phyloP scores from a whole-genome alignment of 1,284 basidiomycete genomes.

The Malassezia globosa region DNA sequence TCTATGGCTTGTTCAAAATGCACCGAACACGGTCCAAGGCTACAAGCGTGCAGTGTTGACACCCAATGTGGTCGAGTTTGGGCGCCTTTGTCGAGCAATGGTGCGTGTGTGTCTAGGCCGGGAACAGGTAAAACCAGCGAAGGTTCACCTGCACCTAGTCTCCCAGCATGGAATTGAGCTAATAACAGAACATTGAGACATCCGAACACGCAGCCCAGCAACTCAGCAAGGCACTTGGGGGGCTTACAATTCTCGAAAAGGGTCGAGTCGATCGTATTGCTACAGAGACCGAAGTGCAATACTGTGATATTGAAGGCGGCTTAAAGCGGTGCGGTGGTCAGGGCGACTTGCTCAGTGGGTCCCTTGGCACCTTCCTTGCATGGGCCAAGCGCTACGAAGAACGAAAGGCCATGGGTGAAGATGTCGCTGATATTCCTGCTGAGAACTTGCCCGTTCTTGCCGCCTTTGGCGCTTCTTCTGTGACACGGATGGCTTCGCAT shows the following conservation, averaged over 20 bases:
- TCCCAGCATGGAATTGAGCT: not conserved
- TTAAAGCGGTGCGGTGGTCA: conserved; percentile 88
- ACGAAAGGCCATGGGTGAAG: conserved; percentile 50
- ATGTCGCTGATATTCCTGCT: not conserved
- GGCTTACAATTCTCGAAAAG: conserved; percentile 85
- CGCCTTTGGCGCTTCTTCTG: conserved; percentile 73
- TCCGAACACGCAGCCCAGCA: conserved; percentile 42
- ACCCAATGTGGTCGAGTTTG: conserved; percentile 89
- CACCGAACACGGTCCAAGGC: conserved; percentile 63
- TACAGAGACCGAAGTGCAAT: not conserved
- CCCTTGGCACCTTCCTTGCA: conserved; percentile 74
- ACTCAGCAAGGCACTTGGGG: conserved; percentile 64
- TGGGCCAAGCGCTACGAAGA: conserved; percentile 87
- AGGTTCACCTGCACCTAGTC: conserved; percentile 23
- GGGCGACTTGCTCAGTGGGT: conserved; percentile 81
- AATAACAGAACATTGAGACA: conserved; percentile 51
- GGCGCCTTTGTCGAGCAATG: conserved; percentile 63
- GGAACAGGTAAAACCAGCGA: conserved; percentile 31
- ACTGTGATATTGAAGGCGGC: conserved; percentile 63
- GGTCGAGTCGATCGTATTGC: conserved; percentile 53
- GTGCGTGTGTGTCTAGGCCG: conserved; percentile 48
- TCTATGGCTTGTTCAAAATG: conserved; percentile 65
- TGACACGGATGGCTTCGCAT: conserved; percentile 71
- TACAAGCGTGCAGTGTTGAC: conserved; percentile 74
- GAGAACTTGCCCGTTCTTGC: conserved; percentile 64